These are phyloP conservation scores for Punctularia strigosozonata DNA, from an alignment of 768 basidiomycete species.

Conservation along the genomic window DNA sequence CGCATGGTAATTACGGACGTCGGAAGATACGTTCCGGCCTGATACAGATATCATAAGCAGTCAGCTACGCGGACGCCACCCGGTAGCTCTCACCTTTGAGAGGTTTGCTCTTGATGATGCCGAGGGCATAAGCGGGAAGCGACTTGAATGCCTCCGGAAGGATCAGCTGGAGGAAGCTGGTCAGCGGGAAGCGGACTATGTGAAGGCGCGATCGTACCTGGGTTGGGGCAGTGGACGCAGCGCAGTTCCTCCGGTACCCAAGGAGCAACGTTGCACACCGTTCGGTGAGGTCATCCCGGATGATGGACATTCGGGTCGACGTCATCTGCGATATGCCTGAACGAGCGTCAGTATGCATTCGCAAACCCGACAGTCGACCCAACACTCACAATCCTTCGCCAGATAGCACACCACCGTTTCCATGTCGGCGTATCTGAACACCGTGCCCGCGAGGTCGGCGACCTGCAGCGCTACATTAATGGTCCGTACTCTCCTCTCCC, in stretches of 20 bases:
- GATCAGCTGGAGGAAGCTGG: conserved; percentile 52
- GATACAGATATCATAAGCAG: conserved; percentile 1
- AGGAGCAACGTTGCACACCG: conserved; percentile 70
- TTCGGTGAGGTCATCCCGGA: conserved; percentile 79
- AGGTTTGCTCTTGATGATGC: conserved; percentile 80
- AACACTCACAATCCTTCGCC: conserved; percentile 59
- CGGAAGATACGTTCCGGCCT: conserved; percentile 87
- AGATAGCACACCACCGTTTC: conserved; percentile 69
- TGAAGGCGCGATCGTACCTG: conserved; percentile 42
- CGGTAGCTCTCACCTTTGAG: conserved; percentile 59
- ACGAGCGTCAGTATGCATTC: background rate
- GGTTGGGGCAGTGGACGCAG: conserved; percentile 58
- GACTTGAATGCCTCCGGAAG: conserved; percentile 89
- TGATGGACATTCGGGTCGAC: conserved; percentile 50
- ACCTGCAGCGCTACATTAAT: conserved; percentile 81
- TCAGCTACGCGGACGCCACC: background rate
- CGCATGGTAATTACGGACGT: conserved; percentile 80
- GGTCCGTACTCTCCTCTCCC: conserved; percentile 74
- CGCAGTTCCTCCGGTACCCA: conserved; percentile 84
- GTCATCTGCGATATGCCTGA: conserved; percentile 61
- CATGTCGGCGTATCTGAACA: conserved; percentile 87
- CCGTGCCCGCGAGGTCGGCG: conserved; percentile 75
- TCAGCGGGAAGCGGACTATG: conserved; percentile 1
- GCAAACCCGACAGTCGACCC: background rate
- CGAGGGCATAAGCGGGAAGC: conserved; percentile 71